These are phyloP conservation scores for Rhamnella rubrinervis DNA, from an alignment of 331 rosid genomes.

Conservation along the genomic window DNA sequence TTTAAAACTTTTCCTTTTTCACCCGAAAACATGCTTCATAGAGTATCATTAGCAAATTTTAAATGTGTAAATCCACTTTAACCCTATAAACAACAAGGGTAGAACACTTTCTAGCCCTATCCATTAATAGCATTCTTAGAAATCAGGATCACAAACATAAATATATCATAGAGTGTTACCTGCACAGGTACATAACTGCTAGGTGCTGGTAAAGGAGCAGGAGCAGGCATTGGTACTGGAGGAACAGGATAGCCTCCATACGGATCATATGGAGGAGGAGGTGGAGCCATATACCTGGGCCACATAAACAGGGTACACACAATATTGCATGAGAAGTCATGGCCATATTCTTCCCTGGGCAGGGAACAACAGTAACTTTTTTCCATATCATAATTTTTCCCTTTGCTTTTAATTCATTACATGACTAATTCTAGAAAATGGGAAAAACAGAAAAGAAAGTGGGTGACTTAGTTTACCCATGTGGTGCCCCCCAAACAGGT, in stretches of 20 bases:
- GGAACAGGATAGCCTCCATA: slow-evolving; percentile 89
- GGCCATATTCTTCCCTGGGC: not conserved
- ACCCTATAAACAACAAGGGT: too few relatives aligned
- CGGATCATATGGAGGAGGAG: slow-evolving; percentile 93
- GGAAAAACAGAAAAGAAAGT: not conserved
- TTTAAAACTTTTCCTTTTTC: too few relatives aligned
- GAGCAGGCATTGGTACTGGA: slow-evolving; percentile 80
- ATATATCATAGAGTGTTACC: slow-evolving; percentile 39
- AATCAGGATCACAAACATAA: too few relatives aligned
- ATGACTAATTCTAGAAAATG: not conserved
- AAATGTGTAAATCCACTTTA: too few relatives aligned
- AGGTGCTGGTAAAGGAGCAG: slow-evolving; percentile 80
- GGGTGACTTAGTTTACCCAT: slow-evolving; percentile 51
- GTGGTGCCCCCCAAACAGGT: slow-evolving; percentile 99
- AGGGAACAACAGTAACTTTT: not conserved
- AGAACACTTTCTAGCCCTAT: too few relatives aligned
- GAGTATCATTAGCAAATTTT: too few relatives aligned
- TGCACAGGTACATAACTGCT: slow-evolving; percentile 88
- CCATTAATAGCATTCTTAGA: too few relatives aligned
- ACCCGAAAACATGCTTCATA: too few relatives aligned
- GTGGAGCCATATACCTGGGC: slow-evolving; percentile 89
- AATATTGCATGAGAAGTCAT: not conserved
- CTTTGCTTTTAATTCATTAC: not conserved
- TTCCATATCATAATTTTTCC: slow-evolving; percentile 1
- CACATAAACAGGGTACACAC: slow-evolving; percentile 26